A percentile compares a stretch with the other conserved stretches of the same genome.
phyloP scores from a whole-genome alignment of 2,329 filamentous ascomycete genomes.

The Endothia cerciana region DNA sequence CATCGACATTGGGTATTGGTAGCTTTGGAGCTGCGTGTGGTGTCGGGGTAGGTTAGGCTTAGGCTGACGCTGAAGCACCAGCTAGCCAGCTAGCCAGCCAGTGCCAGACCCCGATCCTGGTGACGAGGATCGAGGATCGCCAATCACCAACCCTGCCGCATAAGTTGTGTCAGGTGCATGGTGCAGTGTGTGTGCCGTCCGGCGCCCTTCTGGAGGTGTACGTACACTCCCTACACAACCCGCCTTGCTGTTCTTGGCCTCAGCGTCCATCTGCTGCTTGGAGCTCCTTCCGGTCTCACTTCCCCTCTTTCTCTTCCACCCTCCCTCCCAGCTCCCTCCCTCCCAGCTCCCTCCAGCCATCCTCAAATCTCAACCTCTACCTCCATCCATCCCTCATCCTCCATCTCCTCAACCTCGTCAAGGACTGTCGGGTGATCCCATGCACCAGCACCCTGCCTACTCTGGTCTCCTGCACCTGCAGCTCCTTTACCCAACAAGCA shows the following conservation, averaged over 20 bases:
- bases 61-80: background rate
- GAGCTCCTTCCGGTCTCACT: conserved; percentile 11
- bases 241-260: background rate
- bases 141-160: background rate
- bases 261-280: conserved; percentile 3
- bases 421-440: no score
- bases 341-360: background rate
- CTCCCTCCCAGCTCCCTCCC: no score
- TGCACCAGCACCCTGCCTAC: background rate
- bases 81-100: no score
- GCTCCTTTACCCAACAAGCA: background rate
- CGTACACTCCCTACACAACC: background rate
- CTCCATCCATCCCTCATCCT: background rate
- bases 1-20: background rate
- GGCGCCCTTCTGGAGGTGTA: background rate
- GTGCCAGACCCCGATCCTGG: background rate
- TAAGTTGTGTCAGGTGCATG: conserved; percentile 4
- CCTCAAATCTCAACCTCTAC: background rate
- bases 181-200: conserved; percentile 2
- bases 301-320: conserved; percentile 26
- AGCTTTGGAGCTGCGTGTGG: background rate
- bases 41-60: background rate
- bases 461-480: background rate
- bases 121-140: conserved; percentile 6
- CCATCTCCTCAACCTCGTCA: background rate